Evolutionary conservation across 2,329 filamentous ascomycete species (phyloP), one percentile per base, ranked within the genome.

Genomic region (Periconia macrospinosa): DNA sequence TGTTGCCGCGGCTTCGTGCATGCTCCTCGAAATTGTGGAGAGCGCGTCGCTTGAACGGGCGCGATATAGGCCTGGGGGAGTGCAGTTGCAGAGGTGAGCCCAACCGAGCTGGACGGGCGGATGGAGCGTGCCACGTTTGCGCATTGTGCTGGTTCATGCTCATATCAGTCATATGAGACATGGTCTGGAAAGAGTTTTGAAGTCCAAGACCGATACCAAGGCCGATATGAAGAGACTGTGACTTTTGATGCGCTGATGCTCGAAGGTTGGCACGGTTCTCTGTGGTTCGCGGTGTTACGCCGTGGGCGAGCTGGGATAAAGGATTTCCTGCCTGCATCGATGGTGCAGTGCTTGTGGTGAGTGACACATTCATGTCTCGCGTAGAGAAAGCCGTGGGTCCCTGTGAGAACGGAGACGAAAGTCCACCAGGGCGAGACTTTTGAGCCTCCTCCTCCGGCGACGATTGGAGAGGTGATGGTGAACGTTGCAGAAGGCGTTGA

Each of bases 401-500:
- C 37, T 64, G 59, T 6, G 61, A 57, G 56, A 72, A 73, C 2
- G 71, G 56, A 67, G 78, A 60, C 67, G 73, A 63, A 62, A 78
- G 57, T 62, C 74, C 17, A 70, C 72, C 46, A 76, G 72, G 57
- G 7, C 47, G 44, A 1, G 50, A 48, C 5, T 60, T 55, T 18
- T 10, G 14, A 13, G 76, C 53, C 42, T 67, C 65, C 44, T 67
- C 65, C 11, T 55, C 65, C n/a, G 71, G 69, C 30, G 73, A 73
- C 11, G 71, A 75, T 30, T 77, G 69, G 61, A 83, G 79, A 2
- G 85, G 85, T 20, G 84, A 86, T 11, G 85, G 85, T 50, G 82
- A 87, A 49, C 84, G 78, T 37, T 79, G 79, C 56, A 87, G 75
- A 61, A 87, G 76, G 55, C 85, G 80, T 65, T 86, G 83, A 65